phyloP scores from a whole-genome alignment of 257 asterid genomes.

The Capsicum chinense region DNA sequence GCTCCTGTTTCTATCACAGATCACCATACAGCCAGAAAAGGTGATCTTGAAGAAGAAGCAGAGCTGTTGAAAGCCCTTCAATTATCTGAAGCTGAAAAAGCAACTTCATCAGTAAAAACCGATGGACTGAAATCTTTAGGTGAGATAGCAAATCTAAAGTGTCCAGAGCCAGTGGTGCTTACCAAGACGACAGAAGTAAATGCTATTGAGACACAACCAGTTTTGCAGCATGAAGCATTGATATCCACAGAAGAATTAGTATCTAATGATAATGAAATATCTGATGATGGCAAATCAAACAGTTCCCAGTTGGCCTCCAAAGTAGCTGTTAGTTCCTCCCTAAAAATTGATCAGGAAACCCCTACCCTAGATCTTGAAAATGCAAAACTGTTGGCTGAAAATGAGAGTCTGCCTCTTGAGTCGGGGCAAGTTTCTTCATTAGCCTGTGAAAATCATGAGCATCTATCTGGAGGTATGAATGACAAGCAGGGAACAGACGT shows the following conservation, averaged over 20 bases:
- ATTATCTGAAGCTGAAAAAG: slow-evolving; percentile 58
- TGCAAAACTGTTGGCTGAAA: slow-evolving; percentile 32
- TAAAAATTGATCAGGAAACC: slow-evolving; percentile 43
- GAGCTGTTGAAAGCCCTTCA: slow-evolving; percentile 66
- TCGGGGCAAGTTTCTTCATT: slow-evolving; percentile 41
- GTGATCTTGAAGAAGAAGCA: slow-evolving; percentile 82
- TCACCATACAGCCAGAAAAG: slow-evolving; percentile 54
- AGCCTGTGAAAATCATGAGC: slow-evolving; percentile 40
- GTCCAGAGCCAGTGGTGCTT: slow-evolving; percentile 42
- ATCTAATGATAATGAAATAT: slow-evolving; percentile 35
- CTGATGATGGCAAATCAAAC: slow-evolving; percentile 36
- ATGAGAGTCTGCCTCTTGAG: slow-evolving; percentile 38
- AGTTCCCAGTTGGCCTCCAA: slow-evolving; percentile 44
- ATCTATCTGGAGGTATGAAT: slow-evolving; percentile 38
- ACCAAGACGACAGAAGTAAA: slow-evolving; percentile 39
- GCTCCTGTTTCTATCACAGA: slow-evolving; percentile 48
- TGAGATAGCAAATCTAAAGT: slow-evolving; percentile 36
- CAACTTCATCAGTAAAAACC: slow-evolving; percentile 39
- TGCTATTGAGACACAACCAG: slow-evolving; percentile 37
- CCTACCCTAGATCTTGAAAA: slow-evolving; percentile 25
- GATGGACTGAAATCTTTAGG: slow-evolving; percentile 36
- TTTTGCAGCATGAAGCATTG: slow-evolving; percentile 35
- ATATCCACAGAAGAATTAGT: slow-evolving; percentile 35
- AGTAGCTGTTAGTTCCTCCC: slow-evolving; percentile 42
- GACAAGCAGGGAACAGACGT: slow-evolving; percentile 38